A percentile compares a stretch with the other conserved stretches of the same genome.
Evolutionary conservation across 1,284 basidiomycete species (phyloP).

Genomic region (Sporisorium scitamineum): DNA sequence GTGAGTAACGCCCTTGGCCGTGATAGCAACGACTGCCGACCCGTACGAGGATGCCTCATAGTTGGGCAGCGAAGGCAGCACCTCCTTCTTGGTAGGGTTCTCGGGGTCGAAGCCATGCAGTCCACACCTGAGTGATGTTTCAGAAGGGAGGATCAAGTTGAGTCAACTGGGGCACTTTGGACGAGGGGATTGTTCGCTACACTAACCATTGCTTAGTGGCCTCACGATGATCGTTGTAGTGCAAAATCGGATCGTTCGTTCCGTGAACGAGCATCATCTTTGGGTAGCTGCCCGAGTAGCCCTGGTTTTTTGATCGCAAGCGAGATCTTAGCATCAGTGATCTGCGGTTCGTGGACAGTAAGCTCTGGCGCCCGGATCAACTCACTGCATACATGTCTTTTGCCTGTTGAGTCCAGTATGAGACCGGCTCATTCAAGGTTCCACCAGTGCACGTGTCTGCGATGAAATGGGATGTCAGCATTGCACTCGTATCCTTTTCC

Average conservation of each 20-base stretch:
- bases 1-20: background rate
- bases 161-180: background rate
- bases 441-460: conserved; percentile 22
- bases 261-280: background rate
- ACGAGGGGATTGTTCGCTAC: background rate
- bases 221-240: background rate
- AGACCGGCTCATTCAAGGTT: background rate
- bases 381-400: conserved; percentile 23
- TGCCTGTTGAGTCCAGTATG: conserved; percentile 24
- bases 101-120: conserved; percentile 11
- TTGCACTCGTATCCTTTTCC: too few species aligned
- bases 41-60: conserved; percentile 24
- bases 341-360: background rate
- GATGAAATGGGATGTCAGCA: too few species aligned
- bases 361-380: background rate
- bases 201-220: conserved; percentile 15
- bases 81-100: conserved; percentile 16
- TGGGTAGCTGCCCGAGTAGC: background rate
- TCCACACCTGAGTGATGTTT: background rate
- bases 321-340: background rate
- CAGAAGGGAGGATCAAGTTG: background rate
- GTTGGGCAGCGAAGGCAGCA: conserved; percentile 12
- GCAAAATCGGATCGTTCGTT: background rate
- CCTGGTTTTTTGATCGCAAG: background rate
- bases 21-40: background rate